phyloP scores from a whole-genome alignment of 139 green algal genomes.

The Volvox reticuliferus region DNA sequence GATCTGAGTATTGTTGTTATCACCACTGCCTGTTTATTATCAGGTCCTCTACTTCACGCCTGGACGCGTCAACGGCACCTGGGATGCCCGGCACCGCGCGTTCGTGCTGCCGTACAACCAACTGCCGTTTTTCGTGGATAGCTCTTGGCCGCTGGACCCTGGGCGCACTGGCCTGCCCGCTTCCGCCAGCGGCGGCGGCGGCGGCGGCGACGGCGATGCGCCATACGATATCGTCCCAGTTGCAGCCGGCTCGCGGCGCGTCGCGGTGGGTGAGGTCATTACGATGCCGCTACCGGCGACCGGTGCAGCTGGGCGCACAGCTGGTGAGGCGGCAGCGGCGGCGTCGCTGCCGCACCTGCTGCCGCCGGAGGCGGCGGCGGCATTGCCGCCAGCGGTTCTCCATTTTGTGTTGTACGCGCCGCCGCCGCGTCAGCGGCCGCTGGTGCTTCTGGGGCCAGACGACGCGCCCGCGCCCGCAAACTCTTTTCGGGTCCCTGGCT shows the following conservation, averaged over 20 bases:
- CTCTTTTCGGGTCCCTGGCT: constrained; percentile 46
- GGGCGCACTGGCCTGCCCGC: constrained; percentile 16
- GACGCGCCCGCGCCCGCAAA: constrained; percentile 24
- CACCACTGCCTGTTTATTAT: too few relatives aligned
- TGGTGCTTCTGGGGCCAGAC: constrained; percentile 38
- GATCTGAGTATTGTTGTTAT: too few relatives aligned
- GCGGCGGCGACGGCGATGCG: not conserved
- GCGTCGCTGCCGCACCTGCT: not conserved
- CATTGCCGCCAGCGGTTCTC: constrained; percentile 45
- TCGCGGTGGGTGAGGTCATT: constrained; percentile 1
- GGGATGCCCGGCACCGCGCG: not conserved
- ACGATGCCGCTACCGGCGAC: not conserved
- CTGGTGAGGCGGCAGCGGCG: not conserved
- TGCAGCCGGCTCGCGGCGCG: not conserved
- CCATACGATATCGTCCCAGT: constrained; percentile 27
- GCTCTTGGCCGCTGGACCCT: constrained; percentile 53
- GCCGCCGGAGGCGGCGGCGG: not conserved
- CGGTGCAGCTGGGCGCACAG: not conserved
- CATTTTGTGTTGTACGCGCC: constrained; percentile 62
- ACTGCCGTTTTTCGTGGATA: constrained; percentile 55
- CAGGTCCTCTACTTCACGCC: constrained; percentile 60
- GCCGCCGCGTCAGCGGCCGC: constrained; percentile 38
- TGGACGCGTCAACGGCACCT: constrained; percentile 26
- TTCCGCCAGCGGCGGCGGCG: not conserved
- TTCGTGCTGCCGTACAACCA: constrained; percentile 36